A percentile compares a stretch with the other conserved stretches of the same genome.
Evolutionary conservation across 306 rosid genomes (phyloP).

Genomic region (Ceratonia siliqua): DNA sequence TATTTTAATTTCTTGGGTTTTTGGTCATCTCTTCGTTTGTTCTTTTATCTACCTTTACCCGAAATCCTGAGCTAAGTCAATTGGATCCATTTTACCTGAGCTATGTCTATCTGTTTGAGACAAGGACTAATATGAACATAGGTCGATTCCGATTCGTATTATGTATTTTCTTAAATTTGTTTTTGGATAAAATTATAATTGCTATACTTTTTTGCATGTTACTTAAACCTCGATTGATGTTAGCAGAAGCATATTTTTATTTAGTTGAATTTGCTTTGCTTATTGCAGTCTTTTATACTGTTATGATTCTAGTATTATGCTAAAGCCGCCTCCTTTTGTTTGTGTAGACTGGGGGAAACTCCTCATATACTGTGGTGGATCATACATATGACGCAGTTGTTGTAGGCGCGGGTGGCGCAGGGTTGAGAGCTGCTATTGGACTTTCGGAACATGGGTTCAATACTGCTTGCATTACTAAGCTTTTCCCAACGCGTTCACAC

Average conservation of each 20-base stretch:
- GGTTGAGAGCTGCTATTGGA: conserved; percentile 93
- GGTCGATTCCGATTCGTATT: not conserved
- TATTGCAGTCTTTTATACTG: not conserved
- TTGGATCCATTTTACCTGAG: not conserved
- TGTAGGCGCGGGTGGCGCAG: conserved; percentile 98
- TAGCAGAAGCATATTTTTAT: not conserved
- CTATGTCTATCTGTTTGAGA: no score
- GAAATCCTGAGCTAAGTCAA: not conserved
- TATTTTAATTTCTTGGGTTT: not conserved
- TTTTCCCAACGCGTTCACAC: conserved; percentile 97
- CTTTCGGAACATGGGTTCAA: conserved; percentile 95
- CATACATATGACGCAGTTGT: conserved; percentile 90
- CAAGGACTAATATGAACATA: not conserved
- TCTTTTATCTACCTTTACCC: not conserved
- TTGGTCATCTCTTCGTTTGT: not conserved
- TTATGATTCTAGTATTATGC: not conserved
- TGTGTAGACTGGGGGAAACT: conserved; percentile 57
- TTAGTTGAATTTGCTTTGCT: not conserved
- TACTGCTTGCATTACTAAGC: conserved; percentile 95
- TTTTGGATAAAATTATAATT: not conserved
- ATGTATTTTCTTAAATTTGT: not conserved
- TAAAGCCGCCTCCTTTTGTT: conserved; percentile 18
- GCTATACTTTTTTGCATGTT: not conserved
- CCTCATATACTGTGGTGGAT: conserved; percentile 86
- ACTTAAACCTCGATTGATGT: not conserved